Evolutionary conservation across 2,329 filamentous ascomycete species (phyloP).

Genomic region (Phaeosphaeriaceae sp.): DNA sequence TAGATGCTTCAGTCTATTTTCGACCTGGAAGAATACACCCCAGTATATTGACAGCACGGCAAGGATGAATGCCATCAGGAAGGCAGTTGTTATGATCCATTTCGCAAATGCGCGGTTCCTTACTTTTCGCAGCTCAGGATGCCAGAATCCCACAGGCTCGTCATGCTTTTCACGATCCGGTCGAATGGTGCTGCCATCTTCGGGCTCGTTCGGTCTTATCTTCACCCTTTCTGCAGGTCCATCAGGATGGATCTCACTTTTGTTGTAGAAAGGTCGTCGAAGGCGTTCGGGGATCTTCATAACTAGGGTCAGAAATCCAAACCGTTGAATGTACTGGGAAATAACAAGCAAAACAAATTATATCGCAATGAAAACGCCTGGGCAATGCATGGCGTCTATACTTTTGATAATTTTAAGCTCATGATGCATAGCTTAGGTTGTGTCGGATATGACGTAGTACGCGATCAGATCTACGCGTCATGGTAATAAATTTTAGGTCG

Average conservation of each 20-base stretch:
- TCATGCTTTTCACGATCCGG: slow-evolving; percentile 24
- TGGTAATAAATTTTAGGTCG: neutral
- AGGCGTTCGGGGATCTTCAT: slow-evolving; percentile 4
- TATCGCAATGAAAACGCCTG: neutral
- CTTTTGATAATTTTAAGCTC: neutral
- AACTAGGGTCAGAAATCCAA: neutral
- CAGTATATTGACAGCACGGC: slow-evolving; percentile 67
- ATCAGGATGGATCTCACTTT: slow-evolving; percentile 7
- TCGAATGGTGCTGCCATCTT: slow-evolving; percentile 12
- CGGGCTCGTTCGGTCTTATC: slow-evolving; percentile 8
- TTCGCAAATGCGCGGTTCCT: slow-evolving; percentile 49
- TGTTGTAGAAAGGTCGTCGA: slow-evolving; percentile 6
- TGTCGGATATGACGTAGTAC: slow-evolving; percentile 4
- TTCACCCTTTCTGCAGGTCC: neutral
- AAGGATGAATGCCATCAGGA: slow-evolving; percentile 64
- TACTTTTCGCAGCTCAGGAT: slow-evolving; percentile 49
- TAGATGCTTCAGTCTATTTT: slow-evolving; percentile 54
- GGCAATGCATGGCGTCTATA: slow-evolving; percentile 4
- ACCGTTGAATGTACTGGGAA: neutral
- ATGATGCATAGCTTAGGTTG: neutral
- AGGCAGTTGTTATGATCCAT: slow-evolving; percentile 54
- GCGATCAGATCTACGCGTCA: slow-evolving; percentile 6
- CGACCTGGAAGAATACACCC: slow-evolving; percentile 62
- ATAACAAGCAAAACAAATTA: neutral
- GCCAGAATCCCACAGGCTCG: slow-evolving; percentile 56